Base-by-base conservation (phyloP, 2,329 filamentous ascomycete species). In the Kalaharituber pfeilii region DNA sequence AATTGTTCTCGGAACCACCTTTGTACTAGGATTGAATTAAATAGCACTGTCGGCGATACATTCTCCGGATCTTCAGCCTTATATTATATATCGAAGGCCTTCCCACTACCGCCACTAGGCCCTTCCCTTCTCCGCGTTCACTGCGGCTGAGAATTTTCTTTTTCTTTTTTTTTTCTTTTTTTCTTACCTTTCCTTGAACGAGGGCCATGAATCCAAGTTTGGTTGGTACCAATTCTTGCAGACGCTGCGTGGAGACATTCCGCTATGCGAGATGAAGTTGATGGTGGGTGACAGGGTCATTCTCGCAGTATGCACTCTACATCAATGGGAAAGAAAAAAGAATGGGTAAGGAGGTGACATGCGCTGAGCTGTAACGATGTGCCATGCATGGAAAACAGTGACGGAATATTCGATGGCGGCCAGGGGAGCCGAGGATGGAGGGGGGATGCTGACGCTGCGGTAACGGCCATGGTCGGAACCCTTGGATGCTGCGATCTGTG, bases 351-450 rank as follows among this genome's bases (percentile, higher is more conserved):
- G 42, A 47, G 42, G 13, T 22, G 25, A n/a, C n/a, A 22, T 25
- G 2, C 4, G 25, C 42, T 20, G 42, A 22, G 42, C 42, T 47
- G 18, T 47, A 47, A 20, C 13, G 42, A 36, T 47, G 9, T 22
- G 20, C 24, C 42, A 20, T 47, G 42, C 42, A 47, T 47, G 42
- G 42, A 47, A 47, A 5, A 25, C 15, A 47, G 15, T 47, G 42
- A 47, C 42, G 42, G 42, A 47, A 47, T 47, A 25, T 47, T 47
- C 42, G 42, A 47, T 47, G 42, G n/a, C n/a, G n/a, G n/a, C n/a
- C n/a, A n/a, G n/a, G 18, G 42, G 3, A 13, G 3, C 20, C n/a
- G n/a, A 22, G 6, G 6, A 25, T 20, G 3, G 22, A 47, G 15
- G 22, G 42, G 42, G 5, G 25, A 13, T 20, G 22, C 42, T 20